phyloP scores from a whole-genome alignment of 352 stramenopile genomes.

The Lagenidium giganteum region DNA sequence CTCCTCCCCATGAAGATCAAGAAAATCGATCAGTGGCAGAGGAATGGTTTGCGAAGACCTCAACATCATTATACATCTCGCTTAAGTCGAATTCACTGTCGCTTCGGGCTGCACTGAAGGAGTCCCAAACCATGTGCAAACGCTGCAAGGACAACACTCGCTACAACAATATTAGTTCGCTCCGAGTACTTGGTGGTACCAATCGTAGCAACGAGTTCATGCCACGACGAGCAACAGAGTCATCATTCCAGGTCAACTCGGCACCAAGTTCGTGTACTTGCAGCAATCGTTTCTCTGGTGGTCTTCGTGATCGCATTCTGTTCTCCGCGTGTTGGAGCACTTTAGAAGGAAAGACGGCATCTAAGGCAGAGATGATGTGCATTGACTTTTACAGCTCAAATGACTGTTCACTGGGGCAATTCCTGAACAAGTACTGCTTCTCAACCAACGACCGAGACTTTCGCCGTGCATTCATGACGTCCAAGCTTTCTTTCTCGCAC shows the following conservation, averaged over 20 bases:
- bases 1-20: slow-evolving; percentile 35
- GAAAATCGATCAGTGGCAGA: slow-evolving; percentile 60
- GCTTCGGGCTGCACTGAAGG: slow-evolving; percentile 75
- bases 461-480: slow-evolving; percentile 71
- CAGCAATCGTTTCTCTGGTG: slow-evolving; percentile 46
- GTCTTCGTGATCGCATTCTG: slow-evolving; percentile 61
- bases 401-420: slow-evolving; percentile 81
- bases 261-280: slow-evolving; percentile 48
- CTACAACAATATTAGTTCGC: slow-evolving; percentile 82
- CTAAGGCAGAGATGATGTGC: slow-evolving; percentile 85
- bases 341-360: slow-evolving; percentile 66
- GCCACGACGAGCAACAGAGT: no score
- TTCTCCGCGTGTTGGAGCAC: slow-evolving; percentile 85
- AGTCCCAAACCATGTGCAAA: slow-evolving; percentile 79
- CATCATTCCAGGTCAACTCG: background rate
- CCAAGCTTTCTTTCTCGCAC: slow-evolving; percentile 80
- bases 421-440: slow-evolving; percentile 80
- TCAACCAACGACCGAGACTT: slow-evolving; percentile 59
- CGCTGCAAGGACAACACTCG: slow-evolving; percentile 79
- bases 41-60: slow-evolving; percentile 78
- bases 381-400: slow-evolving; percentile 85
- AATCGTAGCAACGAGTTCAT: no score
- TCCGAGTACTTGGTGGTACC: slow-evolving; percentile 48
- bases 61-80: slow-evolving; percentile 77
- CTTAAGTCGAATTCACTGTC: slow-evolving; percentile 85